These are phyloP conservation scores for Cronartium quercuum DNA, from an alignment of 1,284 basidiomycete genomes.

Conservation along the genomic window DNA sequence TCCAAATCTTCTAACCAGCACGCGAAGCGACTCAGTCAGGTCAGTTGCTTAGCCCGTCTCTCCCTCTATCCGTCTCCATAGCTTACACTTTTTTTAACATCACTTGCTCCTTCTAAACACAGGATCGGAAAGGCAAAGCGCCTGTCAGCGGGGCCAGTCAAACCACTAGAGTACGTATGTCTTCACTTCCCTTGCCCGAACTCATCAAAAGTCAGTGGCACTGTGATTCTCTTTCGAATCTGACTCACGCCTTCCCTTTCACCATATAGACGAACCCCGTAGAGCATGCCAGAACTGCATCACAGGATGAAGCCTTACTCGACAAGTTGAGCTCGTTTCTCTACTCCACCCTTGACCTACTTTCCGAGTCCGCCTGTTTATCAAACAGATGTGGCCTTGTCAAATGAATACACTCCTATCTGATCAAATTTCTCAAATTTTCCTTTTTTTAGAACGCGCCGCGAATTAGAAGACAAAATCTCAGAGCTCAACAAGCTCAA, in stretches of 20 bases:
- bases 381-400: too few relatives aligned
- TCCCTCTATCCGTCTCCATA: background rate
- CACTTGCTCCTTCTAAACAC: background rate
- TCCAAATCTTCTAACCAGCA: background rate
- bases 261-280: background rate
- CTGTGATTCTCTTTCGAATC: background rate
- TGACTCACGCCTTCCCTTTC: background rate
- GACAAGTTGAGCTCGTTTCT: constrained; percentile 8
- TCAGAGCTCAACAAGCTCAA: constrained; percentile 24
- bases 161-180: background rate
- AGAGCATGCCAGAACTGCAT: background rate
- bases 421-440: background rate
- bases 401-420: too few relatives aligned
- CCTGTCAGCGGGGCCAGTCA: background rate
- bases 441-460: constrained; percentile 3
- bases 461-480: constrained; percentile 23
- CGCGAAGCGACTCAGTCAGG: background rate
- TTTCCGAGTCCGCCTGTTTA: too few relatives aligned
- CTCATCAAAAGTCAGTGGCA: too few relatives aligned
- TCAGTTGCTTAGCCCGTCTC: background rate
- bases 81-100: background rate
- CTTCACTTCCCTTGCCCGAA: background rate
- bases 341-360: too few relatives aligned
- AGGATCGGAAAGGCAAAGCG: constrained; percentile 29
- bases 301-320: constrained; percentile 22